Evolutionary conservation across 192 early-diverging fungal species (phyloP), one percentile per base, ranked within the genome.

Genomic region (Coemansia sp.): DNA sequence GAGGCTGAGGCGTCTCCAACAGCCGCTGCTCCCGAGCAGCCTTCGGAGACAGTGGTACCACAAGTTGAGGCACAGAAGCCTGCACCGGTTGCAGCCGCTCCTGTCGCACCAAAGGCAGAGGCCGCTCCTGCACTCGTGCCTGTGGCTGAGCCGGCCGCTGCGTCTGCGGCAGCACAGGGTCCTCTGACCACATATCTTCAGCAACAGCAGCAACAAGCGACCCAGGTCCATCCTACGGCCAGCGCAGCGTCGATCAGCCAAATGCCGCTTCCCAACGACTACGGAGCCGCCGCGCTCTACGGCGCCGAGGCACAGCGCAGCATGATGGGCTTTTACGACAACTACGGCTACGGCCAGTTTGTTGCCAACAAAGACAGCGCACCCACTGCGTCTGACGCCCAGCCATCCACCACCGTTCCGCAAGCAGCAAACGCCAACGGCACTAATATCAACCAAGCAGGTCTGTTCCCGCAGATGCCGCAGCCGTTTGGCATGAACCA

Each of bases 271-370:
- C 79, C 79, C 0, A 84, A 82, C 71, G 83, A 85, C 63, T 77
- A 84, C 26, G 83, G 80, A 73, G 81, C 80, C 31, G 84, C 79
- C 42, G 84, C 82, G 7, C 64, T 88, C 10, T 87, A 88, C 63
- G 86, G 84, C 26, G 81, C 76, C 50, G 89, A 90, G 17, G 78
- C 86, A 5, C 87, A 87, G 71, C 83, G 89, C 21, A 82, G 82
- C 66, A 82, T 85, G 84, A 84, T 80, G 77, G 77, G 77, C 66
- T 73, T 85, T 63, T 78, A 71, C 64, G 66, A 82, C 64, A 70
- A 66, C 64, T 77, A 75, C 46, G 74, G 76, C 8, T 74, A 74
- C 25, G 76, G 76, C 42, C 75, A 78, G 60, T 74, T 79, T 64
- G 67, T 72, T 61, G 64, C 69, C 37, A 68, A 56, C 64, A 81